Base-by-base conservation (phyloP, 139 green algal species). In the Chlamydomonas applanata region DNA sequence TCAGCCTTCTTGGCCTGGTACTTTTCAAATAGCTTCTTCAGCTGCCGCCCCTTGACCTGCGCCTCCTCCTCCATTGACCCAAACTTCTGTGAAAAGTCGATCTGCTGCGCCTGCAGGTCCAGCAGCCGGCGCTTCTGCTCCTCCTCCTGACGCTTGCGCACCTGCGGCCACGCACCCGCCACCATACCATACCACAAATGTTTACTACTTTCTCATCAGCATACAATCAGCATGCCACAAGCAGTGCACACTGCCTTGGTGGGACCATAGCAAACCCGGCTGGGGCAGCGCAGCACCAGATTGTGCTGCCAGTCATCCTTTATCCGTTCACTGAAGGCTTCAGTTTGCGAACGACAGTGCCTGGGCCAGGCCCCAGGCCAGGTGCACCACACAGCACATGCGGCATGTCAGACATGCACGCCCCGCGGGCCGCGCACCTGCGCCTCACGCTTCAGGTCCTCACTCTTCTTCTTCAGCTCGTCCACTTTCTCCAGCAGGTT, bases 401-500 rank as follows among this genome's bases (percentile, higher is more conserved):
- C 59, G 59, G 22, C 36, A 40, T 71, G 33, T 13, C 33, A 11
- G n/a, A n/a, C n/a, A n/a, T n/a, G 54, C 54, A 11, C 54, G n/a
- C 3, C 30, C 14, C 30, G 25, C 54, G 3, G 32, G 52, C 45
- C 75, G 64, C n/a, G n/a, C n/a, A n/a, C n/a, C 35, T 86, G 79
- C 33, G 84, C 75, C 69, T 94, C 74, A 22, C 75, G 71, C 75
- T 92, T 90, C 20, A 86, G 82, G 54, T 86, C 83, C 36, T 87
- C 80, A 52, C 77, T 83, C 52, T 77, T 79, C 71, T 82, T 79
- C 73, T 92, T 88, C 29, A 93, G 79, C 64, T 89, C 80, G 45
- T 92, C 86, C 65, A 90, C 77, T 76, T 88, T 88, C 46, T 93
- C 88, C n/a, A 93, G 78, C 71, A 93, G 76, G 74, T 90, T 93